Base-by-base conservation (phyloP, 75 land plant species). In the Cupressus sempervirens region DNA sequence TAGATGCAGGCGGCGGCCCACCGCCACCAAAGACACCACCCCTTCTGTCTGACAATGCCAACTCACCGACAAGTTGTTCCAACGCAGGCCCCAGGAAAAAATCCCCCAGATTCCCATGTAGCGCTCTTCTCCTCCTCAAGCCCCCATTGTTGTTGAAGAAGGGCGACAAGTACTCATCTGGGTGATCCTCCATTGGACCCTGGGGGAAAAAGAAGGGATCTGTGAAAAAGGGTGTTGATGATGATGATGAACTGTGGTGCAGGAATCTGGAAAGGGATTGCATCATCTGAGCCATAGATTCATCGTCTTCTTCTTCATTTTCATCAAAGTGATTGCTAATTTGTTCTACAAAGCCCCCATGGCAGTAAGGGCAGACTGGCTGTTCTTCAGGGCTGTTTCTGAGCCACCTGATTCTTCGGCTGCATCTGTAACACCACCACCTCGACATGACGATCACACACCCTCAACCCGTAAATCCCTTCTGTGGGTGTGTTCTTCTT, bases 1-100 rank as follows among this genome's bases (percentile, higher is more conserved):
- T 94, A 3, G 96, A 90, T 18, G 99, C 99, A 35, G 99, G 99
- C 1, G 98, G 98, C 1, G 96, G 87, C 32, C 93, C 98, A 23
- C 82, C 29, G 6, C 35, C 88, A 50, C 53, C 53, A 50, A 50
- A 50, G 1, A 50, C 53, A 81, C 86, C 79, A 46, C 83, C 83
- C 23, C 91, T 92, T 1, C 90, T 85, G 40, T 93, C 98, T 34
- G 91, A 85, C 86, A 96, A 93, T 11, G 93, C 87, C 4, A 97
- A 87, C 85, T 94, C 95, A 81, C 93, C 91, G 26, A 97, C 86
- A 32, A 97, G 86, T 83, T 94, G 96, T 50, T 97, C 98, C 45
- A 96, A 88, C 0, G 94, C 96, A 18, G 96, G 91, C 23, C 98
- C 96, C 79, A 94, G 67, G 83, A 97, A 89, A 72, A 88, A 93